These are phyloP conservation scores for Termitomyces bulborhizus DNA, from an alignment of 768 basidiomycete species.

Conservation along the genomic window DNA sequence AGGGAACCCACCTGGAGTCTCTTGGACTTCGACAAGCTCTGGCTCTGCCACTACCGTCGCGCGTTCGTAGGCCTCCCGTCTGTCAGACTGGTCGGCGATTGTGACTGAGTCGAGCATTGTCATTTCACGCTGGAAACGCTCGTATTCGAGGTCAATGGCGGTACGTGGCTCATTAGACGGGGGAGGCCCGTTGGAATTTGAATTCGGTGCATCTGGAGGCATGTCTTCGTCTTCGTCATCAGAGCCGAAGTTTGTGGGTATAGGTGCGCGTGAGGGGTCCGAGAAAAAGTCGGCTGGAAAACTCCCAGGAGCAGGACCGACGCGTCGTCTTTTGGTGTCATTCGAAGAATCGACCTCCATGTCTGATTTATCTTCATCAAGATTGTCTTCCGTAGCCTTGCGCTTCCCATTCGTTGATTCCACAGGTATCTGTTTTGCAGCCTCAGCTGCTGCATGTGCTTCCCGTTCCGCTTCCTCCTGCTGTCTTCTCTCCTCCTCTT, in stretches of 20 bases:
- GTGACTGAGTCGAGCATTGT: slow-evolving; percentile 34
- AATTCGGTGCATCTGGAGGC: slow-evolving; percentile 16
- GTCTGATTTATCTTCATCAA: slow-evolving; percentile 7
- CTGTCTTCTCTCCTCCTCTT: slow-evolving; percentile 44
- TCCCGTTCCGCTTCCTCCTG: slow-evolving; percentile 27
- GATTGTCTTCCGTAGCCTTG: slow-evolving; percentile 15
- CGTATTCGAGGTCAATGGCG: slow-evolving; percentile 65
- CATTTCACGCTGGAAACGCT: slow-evolving; percentile 62
- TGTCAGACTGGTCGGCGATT: slow-evolving; percentile 27
- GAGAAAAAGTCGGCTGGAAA: slow-evolving; percentile 79
- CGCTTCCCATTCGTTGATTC: slow-evolving; percentile 21
- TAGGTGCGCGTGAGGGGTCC: slow-evolving; percentile 53
- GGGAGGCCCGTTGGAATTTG: slow-evolving; percentile 6
- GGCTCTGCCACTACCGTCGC: slow-evolving; percentile 74
- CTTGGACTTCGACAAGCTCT: slow-evolving; percentile 33
- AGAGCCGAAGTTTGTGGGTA: slow-evolving; percentile 26
- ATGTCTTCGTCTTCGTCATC: slow-evolving; percentile 36
- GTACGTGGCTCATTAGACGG: slow-evolving; percentile 15
- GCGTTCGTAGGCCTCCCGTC: slow-evolving; percentile 49
- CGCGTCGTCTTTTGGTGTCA: slow-evolving; percentile 14
- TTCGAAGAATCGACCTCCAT: slow-evolving; percentile 21
- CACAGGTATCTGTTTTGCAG: slow-evolving; percentile 5
- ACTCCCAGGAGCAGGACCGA: slow-evolving; percentile 14
- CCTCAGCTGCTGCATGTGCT: slow-evolving; percentile 19
- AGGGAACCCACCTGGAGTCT: slow-evolving; percentile 45